These are phyloP conservation scores for Coemansia linderi DNA, from an alignment of 371 early-diverging fungal species.

Conservation along the genomic window DNA sequence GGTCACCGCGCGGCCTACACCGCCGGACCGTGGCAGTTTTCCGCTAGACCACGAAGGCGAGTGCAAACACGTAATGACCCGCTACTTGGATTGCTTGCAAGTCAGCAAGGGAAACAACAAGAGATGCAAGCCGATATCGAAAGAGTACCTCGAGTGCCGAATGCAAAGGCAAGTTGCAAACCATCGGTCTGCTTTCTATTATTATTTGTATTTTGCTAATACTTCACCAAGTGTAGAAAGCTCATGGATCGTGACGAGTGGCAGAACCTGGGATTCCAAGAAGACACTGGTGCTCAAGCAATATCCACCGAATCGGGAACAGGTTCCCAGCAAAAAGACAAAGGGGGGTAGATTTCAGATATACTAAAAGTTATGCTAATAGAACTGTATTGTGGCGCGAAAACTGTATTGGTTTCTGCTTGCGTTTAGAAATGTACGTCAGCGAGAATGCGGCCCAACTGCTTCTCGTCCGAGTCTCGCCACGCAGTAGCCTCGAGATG, in stretches of 20 bases:
- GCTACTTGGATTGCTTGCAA: constrained; percentile 50
- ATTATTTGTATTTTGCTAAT: neutral
- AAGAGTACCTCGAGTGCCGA: constrained; percentile 55
- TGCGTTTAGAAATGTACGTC: constrained; percentile 32
- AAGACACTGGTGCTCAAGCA: neutral
- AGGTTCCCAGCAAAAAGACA: neutral
- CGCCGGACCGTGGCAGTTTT: constrained; percentile 58
- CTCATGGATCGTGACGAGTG: constrained; percentile 52
- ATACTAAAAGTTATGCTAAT: neutral
- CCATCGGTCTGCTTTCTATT: neutral
- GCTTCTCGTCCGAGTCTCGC: constrained; percentile 46
- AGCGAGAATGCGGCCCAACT: constrained; percentile 45
- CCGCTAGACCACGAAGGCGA: constrained; percentile 58
- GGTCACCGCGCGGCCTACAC: constrained; percentile 40
- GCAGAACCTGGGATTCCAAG: constrained; percentile 53
- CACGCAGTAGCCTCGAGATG: constrained; percentile 48
- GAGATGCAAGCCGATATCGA: constrained; percentile 45
- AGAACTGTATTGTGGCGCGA: neutral
- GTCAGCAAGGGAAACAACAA: constrained; percentile 32
- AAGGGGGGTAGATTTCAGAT: neutral
- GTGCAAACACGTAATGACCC: constrained; percentile 49
- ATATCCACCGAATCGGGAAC: neutral
- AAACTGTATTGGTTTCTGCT: neutral
- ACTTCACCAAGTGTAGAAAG: constrained; percentile 14
- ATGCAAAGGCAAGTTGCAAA: constrained; percentile 45